A percentile compares a stretch with the other conserved stretches of the same genome.
phyloP scores from a whole-genome alignment of 78 protist genomes.

The Dictyostelium capitatum region DNA sequence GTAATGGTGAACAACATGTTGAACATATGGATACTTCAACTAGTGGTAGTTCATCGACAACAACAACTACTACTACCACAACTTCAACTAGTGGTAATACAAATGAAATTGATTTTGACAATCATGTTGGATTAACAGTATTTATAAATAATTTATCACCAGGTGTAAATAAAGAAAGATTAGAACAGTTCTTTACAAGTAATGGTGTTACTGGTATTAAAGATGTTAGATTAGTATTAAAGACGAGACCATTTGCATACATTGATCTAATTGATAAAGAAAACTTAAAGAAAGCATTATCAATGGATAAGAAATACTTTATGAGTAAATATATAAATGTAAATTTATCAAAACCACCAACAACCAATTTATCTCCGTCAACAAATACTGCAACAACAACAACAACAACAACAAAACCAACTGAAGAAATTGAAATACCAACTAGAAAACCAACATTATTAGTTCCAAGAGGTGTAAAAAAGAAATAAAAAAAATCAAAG shows the following conservation, averaged over 20 bases:
- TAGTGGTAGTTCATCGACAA: not conserved
- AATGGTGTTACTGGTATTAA: constrained; percentile 31
- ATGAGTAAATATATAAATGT: constrained; percentile 39
- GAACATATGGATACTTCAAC: not conserved
- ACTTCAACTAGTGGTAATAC: not conserved
- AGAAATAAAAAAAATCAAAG: constrained; percentile 12
- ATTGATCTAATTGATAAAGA: constrained; percentile 44
- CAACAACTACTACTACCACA: not conserved
- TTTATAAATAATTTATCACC: constrained; percentile 56
- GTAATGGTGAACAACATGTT: not conserved
- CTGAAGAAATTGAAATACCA: not conserved
- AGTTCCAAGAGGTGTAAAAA: constrained; percentile 63
- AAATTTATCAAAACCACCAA: constrained; percentile 60
- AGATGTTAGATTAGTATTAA: not conserved
- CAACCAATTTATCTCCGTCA: not conserved
- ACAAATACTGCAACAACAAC: not conserved
- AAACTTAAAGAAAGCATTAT: constrained; percentile 43
- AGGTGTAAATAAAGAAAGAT: constrained; percentile 45
- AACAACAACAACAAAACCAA: not conserved
- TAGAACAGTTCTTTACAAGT: constrained; percentile 17
- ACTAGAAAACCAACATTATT: constrained; percentile 52
- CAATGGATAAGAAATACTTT: constrained; percentile 48
- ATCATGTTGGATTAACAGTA: constrained; percentile 31
- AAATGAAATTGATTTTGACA: constrained; percentile 25
- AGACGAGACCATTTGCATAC: constrained; percentile 69